Conservation (phyloP, 1,284 basidiomycete species). For the Boletellus dicymbophilus region DNA sequence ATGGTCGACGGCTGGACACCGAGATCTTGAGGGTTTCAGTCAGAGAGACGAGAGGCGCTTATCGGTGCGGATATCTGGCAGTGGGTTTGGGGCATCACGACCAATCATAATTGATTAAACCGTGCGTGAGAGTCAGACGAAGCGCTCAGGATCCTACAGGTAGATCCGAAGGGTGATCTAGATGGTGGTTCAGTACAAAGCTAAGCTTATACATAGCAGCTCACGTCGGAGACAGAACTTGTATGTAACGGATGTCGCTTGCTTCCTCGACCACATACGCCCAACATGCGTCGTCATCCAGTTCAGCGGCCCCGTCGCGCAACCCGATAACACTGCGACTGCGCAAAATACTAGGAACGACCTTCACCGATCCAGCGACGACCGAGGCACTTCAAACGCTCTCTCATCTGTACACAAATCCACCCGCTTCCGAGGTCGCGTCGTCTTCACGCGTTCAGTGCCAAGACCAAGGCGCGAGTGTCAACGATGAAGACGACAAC, state of each 20-base stretch:
- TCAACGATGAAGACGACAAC: conserved; percentile 38
- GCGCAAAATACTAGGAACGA: conserved; percentile 86
- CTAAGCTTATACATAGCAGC: neutral
- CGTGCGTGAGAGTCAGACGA: no score
- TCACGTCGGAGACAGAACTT: no score
- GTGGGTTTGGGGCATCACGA: no score
- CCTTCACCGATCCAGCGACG: conserved; percentile 81
- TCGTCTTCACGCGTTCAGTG: conserved; percentile 1
- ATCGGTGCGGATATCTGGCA: no score
- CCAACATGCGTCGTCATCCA: conserved; percentile 9
- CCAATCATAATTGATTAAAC: no score
- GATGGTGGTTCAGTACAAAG: no score
- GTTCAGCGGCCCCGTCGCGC: conserved; percentile 26
- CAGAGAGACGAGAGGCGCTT: no score
- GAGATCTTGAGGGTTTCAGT: no score
- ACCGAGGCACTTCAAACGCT: conserved; percentile 83
- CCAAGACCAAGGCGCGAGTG: conserved; percentile 16
- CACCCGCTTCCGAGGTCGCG: conserved; percentile 3
- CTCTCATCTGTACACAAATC: conserved; percentile 67
- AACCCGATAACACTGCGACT: conserved; percentile 83
- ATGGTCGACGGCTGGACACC: no score
- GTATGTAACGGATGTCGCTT: conserved; percentile 19
- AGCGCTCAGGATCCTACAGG: no score
- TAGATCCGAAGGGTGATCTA: no score
- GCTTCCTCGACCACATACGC: conserved; percentile 1